Percentiles rank a stretch among this genome's conserved stretches.
Evolutionary conservation across 768 basidiomycete species (phyloP).

Genomic region (Crassisporium funariophilum): DNA sequence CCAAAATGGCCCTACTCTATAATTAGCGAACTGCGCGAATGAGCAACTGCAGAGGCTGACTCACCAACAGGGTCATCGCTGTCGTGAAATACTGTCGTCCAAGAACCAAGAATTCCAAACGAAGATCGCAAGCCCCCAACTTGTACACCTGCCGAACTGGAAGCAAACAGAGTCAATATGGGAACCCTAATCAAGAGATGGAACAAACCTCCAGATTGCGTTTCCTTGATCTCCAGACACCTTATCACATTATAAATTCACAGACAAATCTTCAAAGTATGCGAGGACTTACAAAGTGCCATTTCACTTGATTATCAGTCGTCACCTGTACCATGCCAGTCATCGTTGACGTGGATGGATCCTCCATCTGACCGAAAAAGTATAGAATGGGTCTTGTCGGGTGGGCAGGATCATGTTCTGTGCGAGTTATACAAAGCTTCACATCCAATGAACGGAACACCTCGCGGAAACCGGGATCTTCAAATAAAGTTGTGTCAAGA

Average conservation of each 20-base stretch:
- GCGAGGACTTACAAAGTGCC: conserved; percentile 58
- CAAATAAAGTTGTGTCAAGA: conserved; percentile 51
- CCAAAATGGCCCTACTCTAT: conserved; percentile 43
- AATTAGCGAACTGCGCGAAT: too few species aligned
- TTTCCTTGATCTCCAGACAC: conserved; percentile 53
- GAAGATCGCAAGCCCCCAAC: conserved; percentile 60
- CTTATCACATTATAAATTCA: conserved; percentile 27
- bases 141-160: conserved; percentile 63
- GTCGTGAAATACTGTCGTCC: conserved; percentile 50
- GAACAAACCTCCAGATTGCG: conserved; percentile 59
- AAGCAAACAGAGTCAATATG: conserved; percentile 2
- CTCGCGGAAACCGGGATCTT: conserved; percentile 51
- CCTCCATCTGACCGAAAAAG: conserved; percentile 54
- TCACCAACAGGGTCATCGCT: conserved; percentile 46
- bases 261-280: not conserved
- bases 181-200: too few species aligned
- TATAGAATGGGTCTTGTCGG: conserved; percentile 55
- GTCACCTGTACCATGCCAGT: conserved; percentile 58
- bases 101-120: conserved; percentile 58
- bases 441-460: conserved; percentile 52
- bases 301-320: conserved; percentile 56
- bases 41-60: conserved; percentile 10
- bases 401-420: conserved; percentile 46
- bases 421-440: conserved; percentile 42
- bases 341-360: conserved; percentile 45